Evolutionary conservation across 257 asterid genomes (phyloP).

Genomic region (Rubia yunnanensis): DNA sequence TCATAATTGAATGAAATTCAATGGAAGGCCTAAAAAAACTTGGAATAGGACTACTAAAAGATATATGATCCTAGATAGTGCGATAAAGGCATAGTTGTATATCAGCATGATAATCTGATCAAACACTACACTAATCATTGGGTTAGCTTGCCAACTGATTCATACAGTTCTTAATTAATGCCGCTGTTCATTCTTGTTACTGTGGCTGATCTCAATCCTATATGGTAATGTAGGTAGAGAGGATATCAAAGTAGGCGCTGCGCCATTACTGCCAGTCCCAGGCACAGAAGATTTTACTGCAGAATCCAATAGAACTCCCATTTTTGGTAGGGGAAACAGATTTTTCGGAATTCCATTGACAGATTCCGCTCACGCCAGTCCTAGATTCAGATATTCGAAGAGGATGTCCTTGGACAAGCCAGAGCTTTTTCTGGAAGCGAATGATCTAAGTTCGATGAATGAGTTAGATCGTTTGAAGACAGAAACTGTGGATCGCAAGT

Average conservation of each 20-base stretch:
- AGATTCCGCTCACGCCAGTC: slow-evolving; percentile 77
- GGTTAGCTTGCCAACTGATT: background rate
- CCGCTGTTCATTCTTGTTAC: background rate
- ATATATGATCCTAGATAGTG: too few relatives aligned
- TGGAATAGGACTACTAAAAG: too few relatives aligned
- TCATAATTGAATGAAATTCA: too few relatives aligned
- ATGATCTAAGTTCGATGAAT: slow-evolving; percentile 23
- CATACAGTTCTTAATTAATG: background rate
- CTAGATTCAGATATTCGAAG: slow-evolving; percentile 30
- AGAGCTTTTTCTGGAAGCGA: slow-evolving; percentile 27
- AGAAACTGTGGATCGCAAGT: slow-evolving; percentile 51
- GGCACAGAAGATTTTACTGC: slow-evolving; percentile 39
- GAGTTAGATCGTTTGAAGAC: slow-evolving; percentile 39
- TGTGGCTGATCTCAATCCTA: background rate
- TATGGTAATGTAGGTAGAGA: slow-evolving; percentile 30
- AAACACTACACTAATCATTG: background rate
- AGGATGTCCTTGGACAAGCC: slow-evolving; percentile 30
- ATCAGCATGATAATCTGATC: background rate
- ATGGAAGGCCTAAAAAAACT: too few relatives aligned
- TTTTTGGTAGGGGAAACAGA: slow-evolving; percentile 38
- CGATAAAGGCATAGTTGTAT: too few relatives aligned
- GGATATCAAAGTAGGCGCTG: slow-evolving; percentile 29
- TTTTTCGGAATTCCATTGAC: slow-evolving; percentile 52
- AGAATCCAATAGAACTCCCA: slow-evolving; percentile 41
- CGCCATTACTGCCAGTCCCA: slow-evolving; percentile 33